These are phyloP conservation scores for Aspergillus caelatus DNA, from an alignment of 2,329 filamentous ascomycete genomes.

Conservation along the genomic window DNA sequence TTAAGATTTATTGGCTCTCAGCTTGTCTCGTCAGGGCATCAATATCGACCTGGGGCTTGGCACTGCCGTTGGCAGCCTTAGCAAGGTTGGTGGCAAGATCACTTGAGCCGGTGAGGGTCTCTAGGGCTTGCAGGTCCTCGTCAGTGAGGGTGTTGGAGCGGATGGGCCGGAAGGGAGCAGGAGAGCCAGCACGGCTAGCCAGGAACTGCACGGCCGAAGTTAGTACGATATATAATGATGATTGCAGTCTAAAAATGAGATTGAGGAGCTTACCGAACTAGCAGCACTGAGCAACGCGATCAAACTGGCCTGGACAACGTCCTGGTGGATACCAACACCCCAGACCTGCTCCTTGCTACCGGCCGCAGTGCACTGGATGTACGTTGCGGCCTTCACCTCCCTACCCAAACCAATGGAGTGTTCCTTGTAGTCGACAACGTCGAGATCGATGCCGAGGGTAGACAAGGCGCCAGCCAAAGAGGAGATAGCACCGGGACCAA, in stretches of 20 bases:
- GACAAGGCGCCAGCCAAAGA: conserved; percentile 81
- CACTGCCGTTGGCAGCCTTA: conserved; percentile 26
- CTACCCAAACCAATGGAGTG: conserved; percentile 83
- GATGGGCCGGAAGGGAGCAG: conserved; percentile 63
- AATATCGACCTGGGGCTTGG: conserved; percentile 39
- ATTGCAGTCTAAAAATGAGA: background rate
- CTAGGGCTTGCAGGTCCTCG: conserved; percentile 48
- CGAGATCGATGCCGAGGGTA: conserved; percentile 78
- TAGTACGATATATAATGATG: background rate
- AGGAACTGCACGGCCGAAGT: conserved; percentile 62
- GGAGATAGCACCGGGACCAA: conserved; percentile 88
- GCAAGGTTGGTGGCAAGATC: conserved; percentile 19
- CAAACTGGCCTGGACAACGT: conserved; percentile 87
- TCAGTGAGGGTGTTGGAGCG: conserved; percentile 55
- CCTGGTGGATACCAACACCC: conserved; percentile 71
- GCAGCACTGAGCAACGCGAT: conserved; percentile 84
- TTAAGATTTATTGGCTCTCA: conserved; percentile 29
- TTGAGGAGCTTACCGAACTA: conserved; percentile 68
- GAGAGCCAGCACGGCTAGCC: conserved; percentile 69
- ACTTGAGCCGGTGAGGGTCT: conserved; percentile 38
- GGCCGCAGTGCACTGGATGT: conserved; percentile 81
- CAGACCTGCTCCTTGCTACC: conserved; percentile 59
- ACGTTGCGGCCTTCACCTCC: conserved; percentile 90
- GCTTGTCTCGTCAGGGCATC: conserved; percentile 42
- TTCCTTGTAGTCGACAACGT: conserved; percentile 95